These are phyloP conservation scores for Dissophora globulifera DNA, from an alignment of 192 early-diverging fungal species.

Conservation along the genomic window DNA sequence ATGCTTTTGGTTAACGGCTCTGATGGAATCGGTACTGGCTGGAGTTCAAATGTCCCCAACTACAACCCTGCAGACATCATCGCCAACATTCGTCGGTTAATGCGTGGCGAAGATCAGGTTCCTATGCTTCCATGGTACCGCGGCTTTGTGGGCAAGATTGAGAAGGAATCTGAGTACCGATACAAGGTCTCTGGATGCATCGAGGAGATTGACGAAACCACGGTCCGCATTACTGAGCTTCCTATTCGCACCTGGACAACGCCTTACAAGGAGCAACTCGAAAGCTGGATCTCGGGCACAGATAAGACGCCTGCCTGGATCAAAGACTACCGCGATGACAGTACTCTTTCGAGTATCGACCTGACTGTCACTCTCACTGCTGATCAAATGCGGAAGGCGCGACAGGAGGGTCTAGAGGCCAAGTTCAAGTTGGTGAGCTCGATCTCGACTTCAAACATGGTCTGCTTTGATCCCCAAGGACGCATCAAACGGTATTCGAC, in stretches of 20 bases:
- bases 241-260: slow-evolving; percentile 92
- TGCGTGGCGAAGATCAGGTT: slow-evolving; percentile 75
- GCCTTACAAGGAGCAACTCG: slow-evolving; percentile 85
- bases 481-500: slow-evolving; percentile 83
- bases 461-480: slow-evolving; percentile 91
- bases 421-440: slow-evolving; percentile 79
- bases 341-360: slow-evolving; percentile 72
- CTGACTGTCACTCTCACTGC: slow-evolving; percentile 72
- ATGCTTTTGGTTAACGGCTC: slow-evolving; percentile 95
- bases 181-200: slow-evolving; percentile 78
- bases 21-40: slow-evolving; percentile 96
- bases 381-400: slow-evolving; percentile 76
- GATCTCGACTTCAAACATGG: slow-evolving; percentile 90
- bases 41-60: slow-evolving; percentile 85
- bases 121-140: slow-evolving; percentile 95
- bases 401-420: slow-evolving; percentile 84
- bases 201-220: slow-evolving; percentile 75
- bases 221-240: slow-evolving; percentile 89
- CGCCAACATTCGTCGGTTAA: slow-evolving; percentile 81
- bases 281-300: slow-evolving; percentile 73
- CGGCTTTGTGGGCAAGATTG: slow-evolving; percentile 87
- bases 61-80: slow-evolving; percentile 92
- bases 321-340: slow-evolving; percentile 80
- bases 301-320: slow-evolving; percentile 78
- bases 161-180: slow-evolving; percentile 61